Conservation (phyloP, 768 basidiomycete genomes). For the Galerina sulciceps region DNA sequence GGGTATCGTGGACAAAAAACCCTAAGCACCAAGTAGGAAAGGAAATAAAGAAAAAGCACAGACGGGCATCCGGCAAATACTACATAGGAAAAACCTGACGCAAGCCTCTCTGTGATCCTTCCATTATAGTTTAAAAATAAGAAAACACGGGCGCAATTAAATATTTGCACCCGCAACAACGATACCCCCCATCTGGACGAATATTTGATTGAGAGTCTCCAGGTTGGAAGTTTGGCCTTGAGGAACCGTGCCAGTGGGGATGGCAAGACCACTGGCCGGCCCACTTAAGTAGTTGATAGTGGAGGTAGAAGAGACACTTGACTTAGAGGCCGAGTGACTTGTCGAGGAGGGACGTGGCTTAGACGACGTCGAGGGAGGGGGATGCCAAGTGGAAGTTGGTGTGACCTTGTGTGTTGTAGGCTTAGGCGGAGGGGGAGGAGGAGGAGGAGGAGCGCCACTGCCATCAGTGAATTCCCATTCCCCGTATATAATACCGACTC, state of each 20-base stretch:
- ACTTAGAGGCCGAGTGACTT: not conserved
- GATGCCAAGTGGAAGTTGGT: constrained; percentile 5
- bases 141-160: not conserved
- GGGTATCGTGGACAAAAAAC: not conserved
- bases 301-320: not conserved
- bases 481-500: constrained; percentile 61
- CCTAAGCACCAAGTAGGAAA: not conserved
- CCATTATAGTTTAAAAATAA: too few relatives aligned
- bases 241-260: constrained; percentile 31
- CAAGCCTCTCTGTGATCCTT: not conserved
- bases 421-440: not conserved
- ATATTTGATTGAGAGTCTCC: constrained; percentile 32
- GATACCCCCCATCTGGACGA: constrained; percentile 41
- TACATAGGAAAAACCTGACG: not conserved
- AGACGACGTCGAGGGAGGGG: constrained; percentile 12
- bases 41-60: not conserved
- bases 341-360: constrained; percentile 21
- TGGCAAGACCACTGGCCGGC: constrained; percentile 33
- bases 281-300: constrained; percentile 21
- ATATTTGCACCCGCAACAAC: constrained; percentile 28
- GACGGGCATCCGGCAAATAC: not conserved
- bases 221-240: constrained; percentile 18
- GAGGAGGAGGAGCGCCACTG: constrained; percentile 13
- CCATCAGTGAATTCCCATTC: constrained; percentile 59
- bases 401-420: not conserved